Base-by-base conservation (phyloP, 2,329 filamentous ascomycete genomes). In the Xylariaceae sp. region DNA sequence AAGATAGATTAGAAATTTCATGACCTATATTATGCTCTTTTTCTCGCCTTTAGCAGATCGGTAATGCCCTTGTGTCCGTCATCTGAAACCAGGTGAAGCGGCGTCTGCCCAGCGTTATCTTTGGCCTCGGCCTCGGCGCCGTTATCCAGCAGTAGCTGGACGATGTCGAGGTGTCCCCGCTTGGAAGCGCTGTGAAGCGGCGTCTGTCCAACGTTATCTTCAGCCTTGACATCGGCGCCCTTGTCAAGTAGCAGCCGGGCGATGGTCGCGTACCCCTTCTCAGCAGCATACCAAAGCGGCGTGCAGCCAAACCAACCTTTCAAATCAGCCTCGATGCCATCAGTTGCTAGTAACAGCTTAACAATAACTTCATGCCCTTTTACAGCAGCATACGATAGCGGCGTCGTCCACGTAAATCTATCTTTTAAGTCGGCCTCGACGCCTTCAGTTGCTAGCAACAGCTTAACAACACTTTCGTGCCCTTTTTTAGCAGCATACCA, bases 401-500 rank as follows among this genome's bases (percentile, higher is more conserved):
- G n/a, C n/a, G n/a, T n/a, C n/a, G n/a, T n/a, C n/a, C n/a, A n/a
- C n/a, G n/a, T n/a, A n/a, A n/a, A n/a, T n/a, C n/a, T n/a, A n/a
- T n/a, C n/a, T n/a, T n/a, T n/a, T n/a, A n/a, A n/a, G n/a, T n/a
- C n/a, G n/a, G n/a, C n/a, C n/a, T n/a, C n/a, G n/a, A n/a, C n/a
- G n/a, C n/a, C 17, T 5, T 23, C 4, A 14, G 40, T 41, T 24
- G 37, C 26, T 23, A 48, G 46, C n/a, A 50, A 34, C 6, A 40
- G 21, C 14, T 6, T 39, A 12, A 50, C 46, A 5, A 50, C 36
- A 2, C 12, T 36, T 3, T 50, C 36, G 14, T 50, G 39, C 3
- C 37, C 48, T 4, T 19, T 51, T n/a, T 2, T 34, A 36, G 43
- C 36, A 7, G 51, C 50, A 29, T 29, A 53, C 12, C 36, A 48